A percentile compares a stretch with the other conserved stretches of the same genome.
Conservation (phyloP, 2,329 filamentous ascomycete species). For the Emmonsiellopsis sp. region DNA sequence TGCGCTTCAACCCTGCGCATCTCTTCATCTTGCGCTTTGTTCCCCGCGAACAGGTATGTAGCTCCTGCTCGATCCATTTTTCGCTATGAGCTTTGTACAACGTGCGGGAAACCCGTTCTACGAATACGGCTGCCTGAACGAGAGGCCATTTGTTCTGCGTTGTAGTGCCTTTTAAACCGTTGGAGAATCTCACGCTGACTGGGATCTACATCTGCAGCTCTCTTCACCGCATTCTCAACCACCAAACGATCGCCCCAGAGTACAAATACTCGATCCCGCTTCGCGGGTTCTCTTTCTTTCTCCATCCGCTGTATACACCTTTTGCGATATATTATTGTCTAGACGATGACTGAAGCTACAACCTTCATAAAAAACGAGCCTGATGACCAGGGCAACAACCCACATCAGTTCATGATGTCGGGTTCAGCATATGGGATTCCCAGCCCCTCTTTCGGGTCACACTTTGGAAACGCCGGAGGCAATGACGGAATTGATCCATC, state of each 20-base stretch:
- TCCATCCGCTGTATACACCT: conserved; percentile 4
- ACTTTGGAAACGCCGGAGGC: conserved; percentile 40
- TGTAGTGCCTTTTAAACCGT: no score
- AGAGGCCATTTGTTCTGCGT: no score
- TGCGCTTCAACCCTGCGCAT: no score
- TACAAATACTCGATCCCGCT: neutral
- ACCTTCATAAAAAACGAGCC: conserved; percentile 62
- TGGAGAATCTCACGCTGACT: neutral
- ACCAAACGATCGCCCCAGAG: neutral
- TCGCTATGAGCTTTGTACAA: neutral
- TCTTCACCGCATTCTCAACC: neutral
- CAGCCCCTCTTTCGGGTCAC: conserved; percentile 40
- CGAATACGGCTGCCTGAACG: neutral
- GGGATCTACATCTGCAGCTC: neutral
- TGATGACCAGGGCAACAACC: conserved; percentile 52
- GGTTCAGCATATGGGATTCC: conserved; percentile 44
- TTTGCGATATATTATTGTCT: neutral
- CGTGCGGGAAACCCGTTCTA: neutral
- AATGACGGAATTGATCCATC: conserved; percentile 70
- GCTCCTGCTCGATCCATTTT: neutral
- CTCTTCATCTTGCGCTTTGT: neutral
- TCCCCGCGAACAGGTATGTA: neutral
- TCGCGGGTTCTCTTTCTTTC: neutral
- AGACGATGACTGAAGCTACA: conserved; percentile 37
- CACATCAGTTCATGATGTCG: conserved; percentile 39